Conservation (phyloP, 208 protist species). For the Trypanosoma theileri region DNA sequence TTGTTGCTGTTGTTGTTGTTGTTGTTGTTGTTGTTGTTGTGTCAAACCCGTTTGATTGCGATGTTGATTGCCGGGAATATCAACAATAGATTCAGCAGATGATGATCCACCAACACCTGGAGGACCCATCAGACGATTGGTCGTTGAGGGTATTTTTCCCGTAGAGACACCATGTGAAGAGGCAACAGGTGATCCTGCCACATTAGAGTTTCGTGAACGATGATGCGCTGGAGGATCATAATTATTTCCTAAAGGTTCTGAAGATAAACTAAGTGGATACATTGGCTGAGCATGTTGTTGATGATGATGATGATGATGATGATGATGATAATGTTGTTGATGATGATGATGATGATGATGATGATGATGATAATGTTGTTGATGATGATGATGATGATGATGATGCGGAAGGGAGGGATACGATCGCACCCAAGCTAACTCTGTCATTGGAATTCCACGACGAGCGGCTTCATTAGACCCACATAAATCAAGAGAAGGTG, state of each 20-base stretch:
- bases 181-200: neutral
- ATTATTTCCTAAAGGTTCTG: neutral
- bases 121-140: neutral
- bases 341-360: conserved; percentile 5
- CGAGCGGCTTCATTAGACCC: too few relatives aligned
- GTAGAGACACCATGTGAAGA: too few relatives aligned
- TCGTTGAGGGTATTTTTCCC: too few relatives aligned
- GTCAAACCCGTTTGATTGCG: neutral
- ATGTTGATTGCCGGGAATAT: neutral
- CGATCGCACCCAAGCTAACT: too few relatives aligned
- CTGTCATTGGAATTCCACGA: too few relatives aligned
- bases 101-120: neutral
- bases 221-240: neutral
- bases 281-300: neutral
- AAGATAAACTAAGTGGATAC: neutral
- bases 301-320: conserved; percentile 7
- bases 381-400: too few relatives aligned
- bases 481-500: too few relatives aligned
- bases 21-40: conserved; percentile 3
- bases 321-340: conserved; percentile 6
- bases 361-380: neutral
- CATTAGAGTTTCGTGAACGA: neutral
- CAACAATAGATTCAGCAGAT: neutral
- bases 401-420: too few relatives aligned
- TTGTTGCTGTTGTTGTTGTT: conserved; percentile 5